Evolutionary conservation across 495 filamentous ascomycete species (phyloP), one percentile per base, ranked within the genome.

Genomic region (Sphaerosporella brunnea): DNA sequence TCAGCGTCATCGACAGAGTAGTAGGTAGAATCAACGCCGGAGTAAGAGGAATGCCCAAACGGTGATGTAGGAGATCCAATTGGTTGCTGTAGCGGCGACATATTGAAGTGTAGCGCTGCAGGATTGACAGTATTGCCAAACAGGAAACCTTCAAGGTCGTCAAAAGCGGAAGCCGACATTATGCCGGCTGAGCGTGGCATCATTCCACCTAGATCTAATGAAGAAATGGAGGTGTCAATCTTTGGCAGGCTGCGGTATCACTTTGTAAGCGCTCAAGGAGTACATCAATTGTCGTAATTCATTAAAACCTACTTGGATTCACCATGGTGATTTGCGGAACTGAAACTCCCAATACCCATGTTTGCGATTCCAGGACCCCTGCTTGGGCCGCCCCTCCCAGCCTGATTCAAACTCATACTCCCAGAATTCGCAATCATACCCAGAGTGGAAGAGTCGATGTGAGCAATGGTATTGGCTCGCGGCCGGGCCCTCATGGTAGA

Each of bases 401-500:
- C 30, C 18, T 34, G 43, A 43, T 26, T 43, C 40, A 43, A 43
- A 24, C 40, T 26, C 24, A 46, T 35, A 36, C 30, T 46, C 24
- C 43, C 43, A 3, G 40, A 43, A 32, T 39, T 48, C 18, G 78
- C 76, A 48, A 82, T 68, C 53, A 88, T 69, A 48, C 75, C 72
- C 58, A 94, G 69, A 23, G 82, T 75, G 40, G 74, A 67, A 24
- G 71, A 74, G 62, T 95, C 92, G 40, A 96, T 75, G 64, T 96
- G 92, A 62, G 87, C 88, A 60, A 96, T 94, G 25, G 90, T 99
- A 57, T 96, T 95, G 25, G 92, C 92, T 49, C 90, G 70, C 13
- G 90, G 92, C 48, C 92, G 75, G 78, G 90, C 53, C 36, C 56
- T 52, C 53, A 56, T 55, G 3, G 57, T 86, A 11, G 70, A 67